Evolutionary conservation across 257 asterid genomes (phyloP), one percentile per base, ranked within the genome.

Genomic region (Nicotiana tomentosiformis): DNA sequence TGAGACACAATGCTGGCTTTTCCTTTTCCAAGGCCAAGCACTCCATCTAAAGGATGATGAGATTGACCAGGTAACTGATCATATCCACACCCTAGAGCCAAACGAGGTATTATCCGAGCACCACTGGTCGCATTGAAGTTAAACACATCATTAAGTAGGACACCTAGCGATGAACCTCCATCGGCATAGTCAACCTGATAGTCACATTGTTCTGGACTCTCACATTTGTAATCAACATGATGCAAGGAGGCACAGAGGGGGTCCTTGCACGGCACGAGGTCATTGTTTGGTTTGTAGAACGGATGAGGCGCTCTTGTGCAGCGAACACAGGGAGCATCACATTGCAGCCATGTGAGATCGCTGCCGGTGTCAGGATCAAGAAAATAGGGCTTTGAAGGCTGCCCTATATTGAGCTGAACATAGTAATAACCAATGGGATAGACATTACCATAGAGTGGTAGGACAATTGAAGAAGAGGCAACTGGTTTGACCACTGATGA

Each of bases 341-440:
- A 96, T 87, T 96, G 99, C 85, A 96, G 92, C 99, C 99, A 96
- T 9, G 98, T 96, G 85, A 96, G 99, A 83, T 96, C 99, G 84
- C 98, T 96, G 67, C 99, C 99, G 0, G 99, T 94, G 81, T 94
- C 99, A 15, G 98, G 98, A 94, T 96, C 99, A 86, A 96, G 98
- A 87, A 94, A 96, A 85, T 90, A 94, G 10, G 99, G 98, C 91
- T 81, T 90, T 64, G 98, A 94, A 81, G 99, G 98, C 49, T 92
- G 88, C 56, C 99, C 99, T 82, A 96, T 30, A 64, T 90, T 87
- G 8, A 94, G 91, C 85, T 93, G 97, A 49, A 86, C 98, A 87
- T 92, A 96, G 87, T 94, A 96, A 89, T 83, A 96, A 86, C 98
- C 98, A 81, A 91, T 83, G 43, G 99, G 99, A 85, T 92, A 94